Base-by-base conservation (phyloP, 73 alveolate genomes). In the Stentor coeruleus region DNA sequence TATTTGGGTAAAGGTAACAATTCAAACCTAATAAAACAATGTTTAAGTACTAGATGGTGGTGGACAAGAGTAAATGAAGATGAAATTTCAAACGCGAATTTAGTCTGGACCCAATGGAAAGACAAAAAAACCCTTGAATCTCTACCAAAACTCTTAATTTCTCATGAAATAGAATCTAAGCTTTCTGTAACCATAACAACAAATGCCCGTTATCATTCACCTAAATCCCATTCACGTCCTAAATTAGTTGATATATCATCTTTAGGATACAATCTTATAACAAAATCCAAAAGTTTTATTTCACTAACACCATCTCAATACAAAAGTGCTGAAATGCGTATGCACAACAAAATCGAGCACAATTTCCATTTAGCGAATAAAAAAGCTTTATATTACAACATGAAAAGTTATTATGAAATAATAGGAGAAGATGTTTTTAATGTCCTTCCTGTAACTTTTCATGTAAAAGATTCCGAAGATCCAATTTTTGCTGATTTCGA, bases 1-100 rank as follows among this genome's bases (percentile, higher is more conserved):
- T 92, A 86, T 30, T 57, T 92, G 11, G 98, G 98, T 20, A 92
- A 89, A 76, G 98, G 98, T 3, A 92, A 92, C 84, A 92, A 92
- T 74, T 84, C 92, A 28, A 35, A 57, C 14, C 72, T 92, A 35
- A 93, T 92, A 0, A 83, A 88, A 41, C 40, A 59, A 58, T 38
- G 85, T 49, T 86, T 92, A 59, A 92, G 88, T 57, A 38, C 59
- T 55, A 49, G 98, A 74, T 92, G 93, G 88, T 92, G 98, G 96
- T 92, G 98, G 98, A 82, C 88, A 0, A 73, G 73, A 84, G 91
- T 85, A 39, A 83, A 87, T 42, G 82, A 74, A 35, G 81, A 14
- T 3, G 89, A 84, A 26, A 81, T 35, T 33, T 31, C 40, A 3
- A 20, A 31, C 6, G 87, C 82, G 26, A 84, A 92, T 74, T 92